Conservation (phyloP, 176 grass and related monocot genomes). For the Raddia guianensis region DNA sequence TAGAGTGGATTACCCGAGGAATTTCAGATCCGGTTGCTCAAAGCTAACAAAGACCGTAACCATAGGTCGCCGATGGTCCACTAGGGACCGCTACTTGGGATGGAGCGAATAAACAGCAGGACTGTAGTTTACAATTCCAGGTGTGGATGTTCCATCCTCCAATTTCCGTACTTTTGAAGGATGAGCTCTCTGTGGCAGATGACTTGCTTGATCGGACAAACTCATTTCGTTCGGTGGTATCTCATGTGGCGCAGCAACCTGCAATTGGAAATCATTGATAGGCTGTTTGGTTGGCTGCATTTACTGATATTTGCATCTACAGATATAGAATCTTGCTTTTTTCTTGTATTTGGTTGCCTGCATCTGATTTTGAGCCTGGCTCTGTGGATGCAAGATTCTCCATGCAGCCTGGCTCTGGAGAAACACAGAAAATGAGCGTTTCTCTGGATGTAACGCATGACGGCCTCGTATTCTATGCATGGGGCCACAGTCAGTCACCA, state of each 20-base stretch:
- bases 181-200: slow-evolving; percentile 50
- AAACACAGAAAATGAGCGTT: too few relatives aligned
- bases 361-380: too few relatives aligned
- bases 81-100: slow-evolving; percentile 42
- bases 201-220: slow-evolving; percentile 45
- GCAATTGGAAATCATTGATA: slow-evolving; percentile 44
- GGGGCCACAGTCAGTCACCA: too few relatives aligned
- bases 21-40: slow-evolving; percentile 61
- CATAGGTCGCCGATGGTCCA: slow-evolving; percentile 55
- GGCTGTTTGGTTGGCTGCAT: too few relatives aligned
- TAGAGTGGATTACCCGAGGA: slow-evolving; percentile 56
- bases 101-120: slow-evolving; percentile 43
- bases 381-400: too few relatives aligned
- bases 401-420: too few relatives aligned
- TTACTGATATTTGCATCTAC: too few relatives aligned
- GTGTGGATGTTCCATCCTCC: slow-evolving; percentile 57
- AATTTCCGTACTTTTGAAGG: slow-evolving; percentile 65
- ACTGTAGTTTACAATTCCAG: slow-evolving; percentile 44
- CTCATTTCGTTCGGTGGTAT: slow-evolving; percentile 41
- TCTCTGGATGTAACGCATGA: too few relatives aligned
- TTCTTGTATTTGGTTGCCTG: too few relatives aligned
- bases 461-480: too few relatives aligned
- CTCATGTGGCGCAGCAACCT: slow-evolving; percentile 49
- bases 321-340: too few relatives aligned
- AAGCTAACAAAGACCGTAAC: slow-evolving; percentile 37